Conservation (phyloP, 208 protist species). For the Zelonia costaricensis region DNA sequence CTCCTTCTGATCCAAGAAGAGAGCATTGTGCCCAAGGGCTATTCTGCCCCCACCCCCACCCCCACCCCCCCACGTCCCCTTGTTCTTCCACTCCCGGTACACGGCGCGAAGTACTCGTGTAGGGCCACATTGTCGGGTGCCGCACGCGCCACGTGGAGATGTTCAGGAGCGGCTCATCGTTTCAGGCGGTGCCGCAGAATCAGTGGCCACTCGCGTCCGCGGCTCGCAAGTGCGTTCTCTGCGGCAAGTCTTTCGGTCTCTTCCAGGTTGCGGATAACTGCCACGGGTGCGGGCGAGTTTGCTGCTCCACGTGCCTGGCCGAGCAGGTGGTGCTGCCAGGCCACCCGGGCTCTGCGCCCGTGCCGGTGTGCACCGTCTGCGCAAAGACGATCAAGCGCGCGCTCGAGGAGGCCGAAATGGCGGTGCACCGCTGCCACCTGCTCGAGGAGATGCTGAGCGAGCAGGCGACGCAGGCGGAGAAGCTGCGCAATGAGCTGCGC, state of each 20-base stretch:
- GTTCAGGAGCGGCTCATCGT: neutral
- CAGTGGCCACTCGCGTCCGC: slow-evolving; percentile 42
- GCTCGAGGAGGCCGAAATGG: slow-evolving; percentile 46
- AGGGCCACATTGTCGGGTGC: neutral
- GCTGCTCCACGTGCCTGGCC: slow-evolving; percentile 50
- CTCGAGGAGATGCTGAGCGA: slow-evolving; percentile 57
- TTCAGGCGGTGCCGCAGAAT: slow-evolving; percentile 35
- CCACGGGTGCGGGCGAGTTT: slow-evolving; percentile 55
- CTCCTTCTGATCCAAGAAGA: too few species aligned
- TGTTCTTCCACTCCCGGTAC: too few species aligned
- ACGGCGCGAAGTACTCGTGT: neutral
- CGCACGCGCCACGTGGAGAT: neutral
- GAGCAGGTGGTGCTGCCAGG: slow-evolving; percentile 48
- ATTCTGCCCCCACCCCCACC: too few species aligned
- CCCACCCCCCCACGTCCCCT: too few species aligned
- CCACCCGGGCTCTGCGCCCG: slow-evolving; percentile 29
- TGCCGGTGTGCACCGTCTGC: slow-evolving; percentile 56
- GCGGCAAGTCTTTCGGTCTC: slow-evolving; percentile 45
- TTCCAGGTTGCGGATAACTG: slow-evolving; percentile 49
- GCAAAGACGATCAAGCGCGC: slow-evolving; percentile 35
- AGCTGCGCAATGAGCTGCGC: slow-evolving; percentile 35
- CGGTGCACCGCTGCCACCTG: slow-evolving; percentile 42
- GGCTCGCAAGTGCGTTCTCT: slow-evolving; percentile 39
- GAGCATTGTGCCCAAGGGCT: too few species aligned
- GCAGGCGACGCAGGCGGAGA: slow-evolving; percentile 41